Base-by-base conservation (phyloP, 495 filamentous ascomycete genomes). In the Aspergillus diversus region DNA sequence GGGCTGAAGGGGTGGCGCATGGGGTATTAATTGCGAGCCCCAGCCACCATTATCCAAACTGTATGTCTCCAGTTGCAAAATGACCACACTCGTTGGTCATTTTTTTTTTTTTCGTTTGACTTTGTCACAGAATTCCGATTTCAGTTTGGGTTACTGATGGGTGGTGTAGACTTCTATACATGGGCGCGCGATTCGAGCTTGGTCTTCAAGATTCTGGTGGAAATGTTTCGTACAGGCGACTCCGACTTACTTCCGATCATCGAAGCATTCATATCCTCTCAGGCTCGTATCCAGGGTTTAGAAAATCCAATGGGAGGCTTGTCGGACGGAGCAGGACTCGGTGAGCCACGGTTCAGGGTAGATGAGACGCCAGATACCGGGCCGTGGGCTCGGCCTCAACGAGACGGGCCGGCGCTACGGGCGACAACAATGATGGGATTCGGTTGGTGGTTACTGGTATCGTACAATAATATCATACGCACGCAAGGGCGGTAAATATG, bases 171-270 rank as follows among this genome's bases (percentile, higher is more conserved):
- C 48, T 80, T 73, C 51, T 91, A 84, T 63, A 88, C 88, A 11
- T 92, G 89, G 89, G 89, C 86, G n/a, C 79, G 89, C 60, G 89
- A 91, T 68, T 81, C 85, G n/a, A 82, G 86, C 8, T 74, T 92
- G 63, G 83, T 84, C 5, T 80, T 87, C 71, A 89, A 88, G 65
- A 72, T 73, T 11, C 62, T 91, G 34, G 74, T 87, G 39, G 88
- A 91, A 63, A 68, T 81, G 35, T 86, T 89, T 69, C 75, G 77
- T 65, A 70, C 82, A 51, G 84, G 80, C 39, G 83, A 90, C 69
- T 75, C 78, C 33, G 71, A 72, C 6, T 76, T 89, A 4, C 80
- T 85, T 57, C 72, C 67, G 8, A 59, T 79, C n/a, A 87, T 90
- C 47, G 76, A 87, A 61, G 61, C 74, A n/a, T 90, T 81, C 52